Evolutionary conservation across 2,329 filamentous ascomycete species (phyloP).

Genomic region (Xylariaceae sp.): DNA sequence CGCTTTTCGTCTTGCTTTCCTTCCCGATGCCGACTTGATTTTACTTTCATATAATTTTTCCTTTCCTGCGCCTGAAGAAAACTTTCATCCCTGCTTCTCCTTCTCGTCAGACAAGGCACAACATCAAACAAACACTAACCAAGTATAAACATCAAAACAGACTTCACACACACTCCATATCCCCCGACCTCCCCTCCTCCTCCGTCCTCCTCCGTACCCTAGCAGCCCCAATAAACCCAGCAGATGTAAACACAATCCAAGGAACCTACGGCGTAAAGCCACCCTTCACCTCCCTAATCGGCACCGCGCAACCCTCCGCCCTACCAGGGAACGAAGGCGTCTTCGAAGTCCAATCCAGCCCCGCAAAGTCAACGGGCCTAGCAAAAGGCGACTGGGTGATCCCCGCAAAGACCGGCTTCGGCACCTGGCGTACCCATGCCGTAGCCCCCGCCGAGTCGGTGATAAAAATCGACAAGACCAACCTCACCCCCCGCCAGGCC

Average conservation of each 20-base stretch:
- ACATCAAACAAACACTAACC: constrained; percentile 6
- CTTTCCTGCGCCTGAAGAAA: background rate
- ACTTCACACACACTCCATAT: constrained; percentile 72
- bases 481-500: constrained; percentile 70
- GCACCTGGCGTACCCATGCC: constrained; percentile 93
- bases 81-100: background rate
- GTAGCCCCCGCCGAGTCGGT: constrained; percentile 49
- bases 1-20: background rate
- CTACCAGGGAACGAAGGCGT: constrained; percentile 89
- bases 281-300: constrained; percentile 68
- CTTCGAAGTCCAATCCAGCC: constrained; percentile 71
- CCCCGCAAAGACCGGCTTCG: constrained; percentile 75
- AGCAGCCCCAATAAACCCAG: constrained; percentile 89
- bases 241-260: constrained; percentile 97
- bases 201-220: constrained; percentile 79
- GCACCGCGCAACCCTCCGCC: constrained; percentile 70
- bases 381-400: constrained; percentile 89
- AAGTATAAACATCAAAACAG: constrained; percentile 40
- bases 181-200: constrained; percentile 61
- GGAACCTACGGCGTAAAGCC: constrained; percentile 90
- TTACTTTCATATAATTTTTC: too few species aligned
- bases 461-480: constrained; percentile 56
- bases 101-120: too few species aligned
- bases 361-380: constrained; percentile 53
- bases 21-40: too few species aligned